Evolutionary conservation across 805 yeast genomes (phyloP), one percentile per base, ranked within the genome.

Genomic region (Tetrapisispora iriomotensis): DNA sequence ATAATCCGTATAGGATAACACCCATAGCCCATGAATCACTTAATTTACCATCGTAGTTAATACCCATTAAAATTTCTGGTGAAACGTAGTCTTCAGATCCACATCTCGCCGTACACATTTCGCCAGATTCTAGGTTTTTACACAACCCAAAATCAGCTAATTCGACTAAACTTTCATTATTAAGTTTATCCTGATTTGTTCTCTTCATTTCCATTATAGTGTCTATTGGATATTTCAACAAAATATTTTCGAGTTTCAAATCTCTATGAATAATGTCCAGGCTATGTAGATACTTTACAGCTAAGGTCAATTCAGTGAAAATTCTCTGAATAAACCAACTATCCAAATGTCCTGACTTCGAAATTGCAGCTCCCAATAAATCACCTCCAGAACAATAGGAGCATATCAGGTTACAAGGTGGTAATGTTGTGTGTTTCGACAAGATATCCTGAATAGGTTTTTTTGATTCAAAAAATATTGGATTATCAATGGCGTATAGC

Each of bases 11-110:
- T 1, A 88, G 62, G n/a, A 88, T 66, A 3, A 92, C 97, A 2
- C 98, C 98, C 8, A 88, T 60, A 1, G 96, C 85, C 99, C 99
- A 92, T 15, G 88, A 68, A 58, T 92, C 99, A 36, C 92, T 81
- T 46, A 84, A 77, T 38, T 82, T 72, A 10, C 99, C 99, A 52
- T 90, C 90, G 54, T 92, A 92, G 6, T 86, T 81, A 40, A 84
- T 68, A 1, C 97, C 97, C 76, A 92, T 75, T 28, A 92, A 65
- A 19, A 92, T 63, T 54, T 92, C 99, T 0, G 98, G 99, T 0
- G 96, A 81, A 6, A 92, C 95, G 52, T 92, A 92, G 57, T 92
- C 98, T 46, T 85, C 96, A 1, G 95, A 84, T 0, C 99, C 98
- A 60, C 98, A 92, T 44, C 97, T 64, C 1, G 97, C 90, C 2